Base-by-base conservation (phyloP, 768 basidiomycete genomes). In the Xanthoconium stramineum region DNA sequence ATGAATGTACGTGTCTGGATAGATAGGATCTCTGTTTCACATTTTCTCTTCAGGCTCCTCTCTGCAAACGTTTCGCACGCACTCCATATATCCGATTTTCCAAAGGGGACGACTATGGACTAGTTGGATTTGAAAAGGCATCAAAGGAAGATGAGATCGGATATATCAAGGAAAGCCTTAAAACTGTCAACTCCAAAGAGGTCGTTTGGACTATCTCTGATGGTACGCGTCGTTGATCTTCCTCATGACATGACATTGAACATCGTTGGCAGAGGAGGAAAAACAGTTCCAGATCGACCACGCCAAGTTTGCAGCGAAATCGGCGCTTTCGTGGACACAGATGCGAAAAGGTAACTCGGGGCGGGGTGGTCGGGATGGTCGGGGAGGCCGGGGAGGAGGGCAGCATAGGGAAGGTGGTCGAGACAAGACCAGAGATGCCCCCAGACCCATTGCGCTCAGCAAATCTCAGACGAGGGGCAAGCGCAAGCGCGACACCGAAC, bases 401-500 rank as follows among this genome's bases (percentile, higher is more conserved):
- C 58, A 61, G 24, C 66, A 71, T 8, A 57, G 66, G 0, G 65
- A 70, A 42, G 62, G 69, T 15, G 66, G 60, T 43, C 58, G 65
- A 45, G 60, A 49, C 36, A 60, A 57, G 20, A 58, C 55, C 17
- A 63, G 52, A 4, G 60, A 56, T 10, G 65, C 59, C 5, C 56
- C 58, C 10, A 62, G 73, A 12, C 60, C 47, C 8, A 49, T 67
- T 19, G 57, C 64, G 4, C 64, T 62, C 12, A 75, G 67, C 5
- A 79, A 75, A 8, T 83, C 82, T 40, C 75, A 75, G 56, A 69
- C 74, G 2, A 88, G 88, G 30, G 87, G 87, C 60, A 92, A 92
- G 75, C 76, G 89, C 56, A 92, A 91, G 69, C 81, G 88, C 38
- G 84, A 79, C 1, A 76, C 88, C 0, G 89, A 91, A 65, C 89